phyloP scores from a whole-genome alignment of 805 yeast genomes.

The Starmerella ratchasimensis region DNA sequence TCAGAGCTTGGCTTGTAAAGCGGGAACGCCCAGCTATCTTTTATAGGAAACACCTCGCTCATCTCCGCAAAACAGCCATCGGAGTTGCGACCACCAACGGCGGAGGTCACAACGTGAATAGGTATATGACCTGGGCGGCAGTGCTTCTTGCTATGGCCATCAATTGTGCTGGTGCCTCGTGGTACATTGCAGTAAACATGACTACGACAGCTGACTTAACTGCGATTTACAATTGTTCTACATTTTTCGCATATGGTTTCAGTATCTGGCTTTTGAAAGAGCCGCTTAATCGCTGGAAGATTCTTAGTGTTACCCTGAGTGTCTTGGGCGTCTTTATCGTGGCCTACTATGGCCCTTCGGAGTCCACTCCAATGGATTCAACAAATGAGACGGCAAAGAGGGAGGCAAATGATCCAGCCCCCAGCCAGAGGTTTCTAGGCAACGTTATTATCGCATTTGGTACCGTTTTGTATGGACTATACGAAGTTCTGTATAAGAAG shows the following conservation, averaged over 20 bases:
- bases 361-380: slow-evolving; percentile 4
- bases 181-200: slow-evolving; percentile 74
- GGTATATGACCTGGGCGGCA: slow-evolving; percentile 29
- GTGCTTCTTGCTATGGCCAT: slow-evolving; percentile 41
- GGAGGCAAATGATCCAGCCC: slow-evolving; percentile 14
- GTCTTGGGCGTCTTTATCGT: slow-evolving; percentile 63
- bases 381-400: no score
- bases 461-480: slow-evolving; percentile 64
- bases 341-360: slow-evolving; percentile 36
- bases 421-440: slow-evolving; percentile 39
- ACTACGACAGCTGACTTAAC: slow-evolving; percentile 78
- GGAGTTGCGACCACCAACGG: slow-evolving; percentile 13
- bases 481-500: slow-evolving; percentile 71
- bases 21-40: slow-evolving; percentile 8
- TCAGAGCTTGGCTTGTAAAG: slow-evolving; percentile 11
- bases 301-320: slow-evolving; percentile 56
- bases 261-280: slow-evolving; percentile 65
- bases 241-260: slow-evolving; percentile 75
- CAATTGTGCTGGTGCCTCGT: slow-evolving; percentile 64
- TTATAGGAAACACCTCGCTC: slow-evolving; percentile 12
- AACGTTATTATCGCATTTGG: slow-evolving; percentile 59
- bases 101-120: slow-evolving; percentile 4
- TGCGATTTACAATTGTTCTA: slow-evolving; percentile 81
- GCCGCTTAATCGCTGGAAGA: slow-evolving; percentile 46
- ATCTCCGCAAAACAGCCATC: slow-evolving; percentile 14